Evolutionary conservation across 768 basidiomycete species (phyloP).

Genomic region (Chalciporus piperatus): DNA sequence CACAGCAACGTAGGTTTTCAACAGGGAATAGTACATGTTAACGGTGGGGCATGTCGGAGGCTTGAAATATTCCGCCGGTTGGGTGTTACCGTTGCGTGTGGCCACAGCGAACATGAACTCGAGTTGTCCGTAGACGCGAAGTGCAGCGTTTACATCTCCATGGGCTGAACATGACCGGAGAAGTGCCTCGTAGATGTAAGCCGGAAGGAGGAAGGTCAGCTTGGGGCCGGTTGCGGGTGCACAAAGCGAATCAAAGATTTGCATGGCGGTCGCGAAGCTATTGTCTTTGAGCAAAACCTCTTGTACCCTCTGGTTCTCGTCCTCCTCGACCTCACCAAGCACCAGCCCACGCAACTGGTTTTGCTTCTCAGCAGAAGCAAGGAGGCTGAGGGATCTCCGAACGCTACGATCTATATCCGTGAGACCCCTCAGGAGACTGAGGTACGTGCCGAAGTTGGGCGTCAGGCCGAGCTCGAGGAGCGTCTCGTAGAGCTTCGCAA

Average conservation of each 20-base stretch:
- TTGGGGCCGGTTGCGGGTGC: constrained; percentile 7
- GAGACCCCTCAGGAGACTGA: constrained; percentile 57
- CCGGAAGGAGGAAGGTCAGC: constrained; percentile 26
- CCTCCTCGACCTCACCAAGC: constrained; percentile 9
- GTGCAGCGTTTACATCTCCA: constrained; percentile 55
- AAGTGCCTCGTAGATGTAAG: constrained; percentile 48
- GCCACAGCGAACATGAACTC: constrained; percentile 35
- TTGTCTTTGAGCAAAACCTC: constrained; percentile 54
- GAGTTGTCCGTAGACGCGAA: constrained; percentile 62
- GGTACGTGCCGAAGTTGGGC: constrained; percentile 65
- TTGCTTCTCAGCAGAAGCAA: constrained; percentile 39
- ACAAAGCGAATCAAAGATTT: constrained; percentile 64
- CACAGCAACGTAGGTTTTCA: constrained; percentile 54
- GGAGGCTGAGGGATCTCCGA: constrained; percentile 40
- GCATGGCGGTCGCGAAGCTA: constrained; percentile 69
- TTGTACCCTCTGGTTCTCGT: constrained; percentile 34
- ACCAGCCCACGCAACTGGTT: constrained; percentile 28
- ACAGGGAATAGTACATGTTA: constrained; percentile 49
- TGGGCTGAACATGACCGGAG: constrained; percentile 61
- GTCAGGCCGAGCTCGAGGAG: constrained; percentile 60
- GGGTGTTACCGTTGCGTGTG: not conserved
- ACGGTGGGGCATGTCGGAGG: constrained; percentile 28
- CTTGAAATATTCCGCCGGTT: not conserved
- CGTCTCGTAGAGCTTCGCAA: constrained; percentile 69
- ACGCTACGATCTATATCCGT: constrained; percentile 69